phyloP scores from a whole-genome alignment of 352 stramenopile species.

The Elongisporangium undulatum region DNA sequence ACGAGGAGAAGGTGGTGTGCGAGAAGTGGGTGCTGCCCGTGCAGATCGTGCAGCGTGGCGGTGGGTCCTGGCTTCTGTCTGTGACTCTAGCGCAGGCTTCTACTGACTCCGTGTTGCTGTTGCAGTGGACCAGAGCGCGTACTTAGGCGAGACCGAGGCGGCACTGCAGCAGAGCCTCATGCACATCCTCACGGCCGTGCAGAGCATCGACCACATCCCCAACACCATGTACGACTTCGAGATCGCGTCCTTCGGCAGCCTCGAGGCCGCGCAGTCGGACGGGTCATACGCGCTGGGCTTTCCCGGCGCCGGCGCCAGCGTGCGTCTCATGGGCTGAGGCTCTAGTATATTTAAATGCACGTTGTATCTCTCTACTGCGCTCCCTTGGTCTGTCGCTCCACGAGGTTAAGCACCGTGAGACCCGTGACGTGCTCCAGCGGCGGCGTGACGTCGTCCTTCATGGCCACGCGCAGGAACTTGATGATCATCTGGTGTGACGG shows the following conservation, averaged over 20 bases:
- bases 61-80: conserved; percentile 32
- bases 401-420: conserved; percentile 57
- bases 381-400: conserved; percentile 60
- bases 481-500: conserved; percentile 85
- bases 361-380: conserved; percentile 19
- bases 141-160: conserved; percentile 51
- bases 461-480: conserved; percentile 73
- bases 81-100: neutral
- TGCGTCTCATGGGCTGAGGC: conserved; percentile 37
- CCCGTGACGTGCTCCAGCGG: conserved; percentile 73
- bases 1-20: conserved; percentile 83
- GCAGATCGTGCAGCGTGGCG: conserved; percentile 40
- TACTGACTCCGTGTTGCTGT: neutral
- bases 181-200: conserved; percentile 69
- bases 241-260: conserved; percentile 44
- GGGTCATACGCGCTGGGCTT: conserved; percentile 27
- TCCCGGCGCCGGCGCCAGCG: conserved; percentile 21
- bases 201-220: conserved; percentile 77
- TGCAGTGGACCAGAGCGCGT: conserved; percentile 37
- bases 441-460: conserved; percentile 69
- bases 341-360: conserved; percentile 11
- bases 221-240: conserved; percentile 86
- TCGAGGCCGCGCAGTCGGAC: conserved; percentile 44
- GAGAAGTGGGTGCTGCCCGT: conserved; percentile 81
- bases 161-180: conserved; percentile 66